phyloP scores from a whole-genome alignment of 2,329 filamentous ascomycete species.

The Aspergillus eucalypticola region DNA sequence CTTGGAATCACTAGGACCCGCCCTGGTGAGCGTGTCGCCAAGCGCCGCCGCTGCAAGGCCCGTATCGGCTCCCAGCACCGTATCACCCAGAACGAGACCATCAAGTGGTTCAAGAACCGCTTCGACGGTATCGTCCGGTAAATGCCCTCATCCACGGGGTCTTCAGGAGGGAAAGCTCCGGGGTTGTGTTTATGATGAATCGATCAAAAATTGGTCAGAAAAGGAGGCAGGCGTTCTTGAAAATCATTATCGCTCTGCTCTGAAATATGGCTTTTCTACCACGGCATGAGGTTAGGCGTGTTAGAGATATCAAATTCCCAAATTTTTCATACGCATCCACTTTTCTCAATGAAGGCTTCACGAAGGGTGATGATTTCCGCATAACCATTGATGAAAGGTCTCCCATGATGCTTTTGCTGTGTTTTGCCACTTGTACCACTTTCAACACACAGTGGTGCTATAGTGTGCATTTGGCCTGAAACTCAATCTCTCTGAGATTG shows the following conservation, averaged over 20 bases:
- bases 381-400: slow-evolving; percentile 57
- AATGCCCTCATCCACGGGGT: slow-evolving; percentile 45
- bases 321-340: slow-evolving; percentile 43
- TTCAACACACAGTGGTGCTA: not conserved
- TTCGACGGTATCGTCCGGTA: slow-evolving; percentile 99
- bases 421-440: not conserved
- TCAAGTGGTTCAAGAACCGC: slow-evolving; percentile 96
- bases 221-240: slow-evolving; percentile 25
- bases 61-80: slow-evolving; percentile 84
- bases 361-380: slow-evolving; percentile 56
- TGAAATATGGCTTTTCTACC: slow-evolving; percentile 35
- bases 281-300: slow-evolving; percentile 43
- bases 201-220: slow-evolving; percentile 27
- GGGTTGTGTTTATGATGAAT: slow-evolving; percentile 37
- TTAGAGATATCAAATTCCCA: slow-evolving; percentile 43
- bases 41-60: slow-evolving; percentile 87
- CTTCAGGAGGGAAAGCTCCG: slow-evolving; percentile 27
- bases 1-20: slow-evolving; percentile 64
- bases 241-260: slow-evolving; percentile 27
- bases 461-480: slow-evolving; percentile 3
- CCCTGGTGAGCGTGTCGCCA: slow-evolving; percentile 95
- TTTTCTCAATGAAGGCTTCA: slow-evolving; percentile 61
- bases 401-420: slow-evolving; percentile 22
- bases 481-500: not conserved
- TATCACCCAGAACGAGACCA: slow-evolving; percentile 91